phyloP scores from a whole-genome alignment of 805 yeast species.

The Huiozyma sinensis region DNA sequence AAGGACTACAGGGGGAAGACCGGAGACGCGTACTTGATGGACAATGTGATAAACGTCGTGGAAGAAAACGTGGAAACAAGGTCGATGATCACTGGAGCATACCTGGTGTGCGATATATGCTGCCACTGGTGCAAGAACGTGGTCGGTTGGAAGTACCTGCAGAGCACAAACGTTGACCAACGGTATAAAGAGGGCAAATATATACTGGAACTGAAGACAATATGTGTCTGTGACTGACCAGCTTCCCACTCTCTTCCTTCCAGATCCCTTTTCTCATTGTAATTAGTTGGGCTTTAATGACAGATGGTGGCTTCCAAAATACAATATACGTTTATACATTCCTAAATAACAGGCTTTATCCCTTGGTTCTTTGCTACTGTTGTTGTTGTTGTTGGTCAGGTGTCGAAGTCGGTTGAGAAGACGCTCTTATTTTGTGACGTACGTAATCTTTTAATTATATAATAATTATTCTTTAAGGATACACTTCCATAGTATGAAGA shows the following conservation, averaged over 20 bases:
- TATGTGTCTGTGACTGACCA: constrained; percentile 14
- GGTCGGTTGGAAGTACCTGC: constrained; percentile 59
- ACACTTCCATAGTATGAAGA: too few relatives aligned
- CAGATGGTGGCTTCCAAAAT: background rate
- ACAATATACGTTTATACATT: background rate
- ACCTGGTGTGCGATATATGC: constrained; percentile 43
- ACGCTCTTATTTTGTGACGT: too few relatives aligned
- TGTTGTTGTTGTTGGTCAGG: background rate
- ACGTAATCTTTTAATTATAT: too few relatives aligned
- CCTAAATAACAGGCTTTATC: background rate
- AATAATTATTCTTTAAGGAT: too few relatives aligned
- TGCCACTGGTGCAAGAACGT: constrained; percentile 45
- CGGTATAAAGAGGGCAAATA: constrained; percentile 52
- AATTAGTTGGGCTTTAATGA: background rate
- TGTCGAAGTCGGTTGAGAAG: too few relatives aligned
- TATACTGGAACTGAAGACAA: constrained; percentile 37
- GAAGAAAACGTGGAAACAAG: constrained; percentile 31
- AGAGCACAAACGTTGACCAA: constrained; percentile 36
- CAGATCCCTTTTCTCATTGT: background rate
- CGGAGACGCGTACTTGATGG: constrained; percentile 49
- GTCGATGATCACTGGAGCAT: constrained; percentile 51
- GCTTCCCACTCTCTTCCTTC: background rate
- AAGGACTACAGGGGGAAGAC: constrained; percentile 43
- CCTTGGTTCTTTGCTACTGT: too few relatives aligned
- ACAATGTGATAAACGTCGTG: constrained; percentile 37